Conservation (phyloP, 768 basidiomycete genomes). For the Favolaschia claudopus region DNA sequence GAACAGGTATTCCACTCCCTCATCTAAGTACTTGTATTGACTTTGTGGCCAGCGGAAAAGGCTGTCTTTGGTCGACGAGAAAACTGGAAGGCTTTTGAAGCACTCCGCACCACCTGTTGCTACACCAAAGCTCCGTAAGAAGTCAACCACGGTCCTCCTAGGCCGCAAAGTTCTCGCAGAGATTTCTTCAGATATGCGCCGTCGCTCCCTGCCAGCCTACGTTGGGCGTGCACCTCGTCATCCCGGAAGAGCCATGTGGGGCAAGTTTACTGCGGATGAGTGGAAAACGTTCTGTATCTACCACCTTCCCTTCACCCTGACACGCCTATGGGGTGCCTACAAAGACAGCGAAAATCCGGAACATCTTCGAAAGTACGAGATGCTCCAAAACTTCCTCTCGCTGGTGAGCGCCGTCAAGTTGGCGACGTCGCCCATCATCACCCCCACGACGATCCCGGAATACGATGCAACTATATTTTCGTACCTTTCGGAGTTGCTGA, state of each 20-base stretch:
- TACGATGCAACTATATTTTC: conserved; percentile 37
- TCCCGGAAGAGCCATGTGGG: conserved; percentile 29
- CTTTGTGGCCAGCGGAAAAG: neutral
- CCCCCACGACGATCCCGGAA: conserved; percentile 24
- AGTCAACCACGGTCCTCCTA: neutral
- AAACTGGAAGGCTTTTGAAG: neutral
- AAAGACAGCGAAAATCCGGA: neutral
- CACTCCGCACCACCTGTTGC: neutral
- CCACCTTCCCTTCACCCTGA: conserved; percentile 45
- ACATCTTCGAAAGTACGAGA: conserved; percentile 17
- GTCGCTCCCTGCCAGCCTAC: conserved; percentile 35
- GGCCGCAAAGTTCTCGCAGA: conserved; percentile 22
- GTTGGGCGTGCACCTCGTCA: conserved; percentile 30
- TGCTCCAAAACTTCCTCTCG: conserved; percentile 43
- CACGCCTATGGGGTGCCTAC: conserved; percentile 41
- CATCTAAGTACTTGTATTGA: neutral
- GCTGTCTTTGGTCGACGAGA: neutral
- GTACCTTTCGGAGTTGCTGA: conserved; percentile 40
- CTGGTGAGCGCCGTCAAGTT: conserved; percentile 42
- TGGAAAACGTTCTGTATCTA: conserved; percentile 44
- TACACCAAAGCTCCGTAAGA: neutral
- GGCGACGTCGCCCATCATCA: conserved; percentile 34
- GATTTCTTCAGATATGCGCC: conserved; percentile 32
- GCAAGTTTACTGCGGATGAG: conserved; percentile 43
- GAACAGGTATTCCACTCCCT: neutral